Conservation (phyloP, 371 early-diverging fungal species). For the Batkoa obscura region DNA sequence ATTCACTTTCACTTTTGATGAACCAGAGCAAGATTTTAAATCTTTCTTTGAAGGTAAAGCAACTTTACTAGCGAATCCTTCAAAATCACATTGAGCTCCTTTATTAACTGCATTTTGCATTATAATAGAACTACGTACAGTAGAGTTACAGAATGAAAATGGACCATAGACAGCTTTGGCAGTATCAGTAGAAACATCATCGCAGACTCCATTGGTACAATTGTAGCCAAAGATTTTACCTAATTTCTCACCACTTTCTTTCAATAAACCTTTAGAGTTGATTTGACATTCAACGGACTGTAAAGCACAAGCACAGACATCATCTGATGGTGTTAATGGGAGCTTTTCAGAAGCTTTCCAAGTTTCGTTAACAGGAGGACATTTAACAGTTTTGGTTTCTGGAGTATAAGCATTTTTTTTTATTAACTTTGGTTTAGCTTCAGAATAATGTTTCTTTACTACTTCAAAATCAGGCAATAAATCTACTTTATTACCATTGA, state of each 20-base stretch:
- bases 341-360: constrained; percentile 38
- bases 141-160: neutral
- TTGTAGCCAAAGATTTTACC: neutral
- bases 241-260: neutral
- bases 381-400: constrained; percentile 9
- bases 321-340: constrained; percentile 47
- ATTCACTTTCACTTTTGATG: too few relatives aligned
- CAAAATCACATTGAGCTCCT: neutral
- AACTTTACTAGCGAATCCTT: neutral
- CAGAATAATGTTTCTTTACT: neutral
- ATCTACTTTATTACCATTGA: constrained; percentile 14
- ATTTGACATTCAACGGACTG: neutral
- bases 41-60: too few relatives aligned
- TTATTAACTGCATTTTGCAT: neutral
- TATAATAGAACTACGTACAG: constrained; percentile 1
- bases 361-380: constrained; percentile 24
- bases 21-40: too few relatives aligned
- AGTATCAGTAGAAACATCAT: neutral
- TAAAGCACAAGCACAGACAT: constrained; percentile 41
- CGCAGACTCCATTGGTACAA: neutral
- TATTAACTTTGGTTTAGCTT: neutral
- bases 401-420: neutral
- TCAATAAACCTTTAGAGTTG: neutral
- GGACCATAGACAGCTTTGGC: neutral
- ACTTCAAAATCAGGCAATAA: neutral